A percentile compares a stretch with the other conserved stretches of the same genome.
Conservation (phyloP, 768 basidiomycete species). For the Mycena chlorophos region DNA sequence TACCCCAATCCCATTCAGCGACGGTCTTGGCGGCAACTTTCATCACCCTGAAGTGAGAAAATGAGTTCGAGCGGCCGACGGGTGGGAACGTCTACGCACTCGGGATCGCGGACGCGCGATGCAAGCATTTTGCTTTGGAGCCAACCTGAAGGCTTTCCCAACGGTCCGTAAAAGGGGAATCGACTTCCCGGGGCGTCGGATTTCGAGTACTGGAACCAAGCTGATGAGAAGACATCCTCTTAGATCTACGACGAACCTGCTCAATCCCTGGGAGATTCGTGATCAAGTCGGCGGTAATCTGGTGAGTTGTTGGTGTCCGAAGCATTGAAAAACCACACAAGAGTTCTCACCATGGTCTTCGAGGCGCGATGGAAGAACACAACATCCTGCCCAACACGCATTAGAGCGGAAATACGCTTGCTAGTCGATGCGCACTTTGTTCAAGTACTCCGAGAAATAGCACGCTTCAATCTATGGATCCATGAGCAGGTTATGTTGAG, state of each 20-base stretch:
- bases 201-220: neutral
- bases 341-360: slow-evolving; percentile 47
- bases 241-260: slow-evolving; percentile 48
- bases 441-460: slow-evolving; percentile 68
- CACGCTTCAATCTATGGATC: slow-evolving; percentile 48
- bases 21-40: neutral
- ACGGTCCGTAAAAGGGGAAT: neutral
- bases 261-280: slow-evolving; percentile 80
- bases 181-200: neutral
- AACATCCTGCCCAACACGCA: too few relatives aligned
- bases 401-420: neutral
- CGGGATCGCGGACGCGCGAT: neutral
- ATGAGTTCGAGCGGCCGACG: neutral
- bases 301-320: neutral
- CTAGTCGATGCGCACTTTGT: slow-evolving; percentile 28
- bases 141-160: neutral
- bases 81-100: neutral
- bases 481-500: neutral
- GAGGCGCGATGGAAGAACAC: slow-evolving; percentile 76
- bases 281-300: slow-evolving; percentile 76
- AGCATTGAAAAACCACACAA: neutral
- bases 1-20: neutral
- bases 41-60: neutral
- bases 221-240: neutral
- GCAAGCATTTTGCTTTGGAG: neutral